Percentiles rank a stretch among this genome's conserved stretches.
phyloP scores from a whole-genome alignment of 2,329 filamentous ascomycete genomes.

The Apiospora aurea region DNA sequence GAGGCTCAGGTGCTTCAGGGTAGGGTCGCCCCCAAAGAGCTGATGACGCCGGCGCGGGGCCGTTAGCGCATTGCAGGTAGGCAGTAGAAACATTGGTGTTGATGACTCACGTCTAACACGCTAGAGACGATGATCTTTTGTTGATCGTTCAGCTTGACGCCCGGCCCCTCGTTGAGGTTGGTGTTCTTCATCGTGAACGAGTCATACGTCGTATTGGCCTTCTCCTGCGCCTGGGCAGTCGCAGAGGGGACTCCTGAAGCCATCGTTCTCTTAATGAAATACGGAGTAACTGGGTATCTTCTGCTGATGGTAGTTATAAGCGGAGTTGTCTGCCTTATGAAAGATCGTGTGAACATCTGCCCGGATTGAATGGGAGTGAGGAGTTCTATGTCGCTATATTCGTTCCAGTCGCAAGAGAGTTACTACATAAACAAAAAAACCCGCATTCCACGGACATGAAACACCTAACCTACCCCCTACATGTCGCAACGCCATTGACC shows the following conservation, averaged over 20 bases:
- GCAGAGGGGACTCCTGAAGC: slow-evolving; percentile 38
- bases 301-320: not conserved
- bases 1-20: slow-evolving; percentile 63
- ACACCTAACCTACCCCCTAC: not conserved
- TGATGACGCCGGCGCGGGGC: slow-evolving; percentile 30
- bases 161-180: slow-evolving; percentile 58
- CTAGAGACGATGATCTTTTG: slow-evolving; percentile 64
- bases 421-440: not conserved
- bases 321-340: not conserved
- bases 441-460: not conserved
- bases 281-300: not conserved
- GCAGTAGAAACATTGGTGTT: no score
- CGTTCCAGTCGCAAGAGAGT: not conserved
- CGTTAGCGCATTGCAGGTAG: not conserved
- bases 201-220: slow-evolving; percentile 32
- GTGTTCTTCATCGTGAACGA: slow-evolving; percentile 57
- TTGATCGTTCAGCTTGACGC: slow-evolving; percentile 55
- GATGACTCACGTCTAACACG: slow-evolving; percentile 58
- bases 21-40: slow-evolving; percentile 67
- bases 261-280: slow-evolving; percentile 32
- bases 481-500: not conserved
- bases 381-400: not conserved
- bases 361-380: not conserved
- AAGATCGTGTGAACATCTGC: not conserved
- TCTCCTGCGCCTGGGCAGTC: slow-evolving; percentile 37